Percentiles rank a stretch among this genome's conserved stretches.
These are phyloP conservation scores for Trichocladium antarcticum DNA, from an alignment of 495 filamentous ascomycete species.

Conservation along the genomic window DNA sequence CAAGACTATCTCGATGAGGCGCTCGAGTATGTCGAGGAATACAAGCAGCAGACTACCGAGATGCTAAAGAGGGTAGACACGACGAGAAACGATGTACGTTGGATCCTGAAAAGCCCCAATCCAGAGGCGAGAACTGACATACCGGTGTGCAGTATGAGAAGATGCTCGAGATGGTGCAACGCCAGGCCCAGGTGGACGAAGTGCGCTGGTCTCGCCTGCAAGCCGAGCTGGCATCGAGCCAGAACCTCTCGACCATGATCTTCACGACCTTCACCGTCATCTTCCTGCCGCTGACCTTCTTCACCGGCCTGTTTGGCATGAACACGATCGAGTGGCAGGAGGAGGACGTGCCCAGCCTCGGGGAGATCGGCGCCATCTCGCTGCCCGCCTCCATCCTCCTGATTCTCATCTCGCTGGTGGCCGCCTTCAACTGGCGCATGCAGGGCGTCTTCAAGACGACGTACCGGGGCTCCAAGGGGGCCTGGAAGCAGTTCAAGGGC, in stretches of 20 bases:
- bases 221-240: constrained; percentile 51
- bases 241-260: constrained; percentile 55
- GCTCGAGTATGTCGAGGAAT: constrained; percentile 43
- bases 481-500: constrained; percentile 6
- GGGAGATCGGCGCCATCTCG: constrained; percentile 31
- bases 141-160: constrained; percentile 46
- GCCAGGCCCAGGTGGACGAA: constrained; percentile 58
- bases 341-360: constrained; percentile 27
- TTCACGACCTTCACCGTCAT: constrained; percentile 61
- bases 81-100: constrained; percentile 35
- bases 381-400: constrained; percentile 31
- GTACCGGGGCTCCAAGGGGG: constrained; percentile 11
- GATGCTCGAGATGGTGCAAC: constrained; percentile 56
- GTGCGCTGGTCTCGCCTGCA: constrained; percentile 53
- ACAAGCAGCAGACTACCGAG: constrained; percentile 44
- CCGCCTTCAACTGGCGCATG: constrained; percentile 33
- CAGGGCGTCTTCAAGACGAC: constrained; percentile 23
- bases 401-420: constrained; percentile 31
- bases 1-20: constrained; percentile 41
- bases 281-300: constrained; percentile 55
- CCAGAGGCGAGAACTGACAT: not conserved
- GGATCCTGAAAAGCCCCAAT: not conserved
- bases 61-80: constrained; percentile 46
- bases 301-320: constrained; percentile 56
- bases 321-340: constrained; percentile 55